Evolutionary conservation across 2,329 filamentous ascomycete species (phyloP), one percentile per base, ranked within the genome.

Genomic region (Aureobasidium sp.): DNA sequence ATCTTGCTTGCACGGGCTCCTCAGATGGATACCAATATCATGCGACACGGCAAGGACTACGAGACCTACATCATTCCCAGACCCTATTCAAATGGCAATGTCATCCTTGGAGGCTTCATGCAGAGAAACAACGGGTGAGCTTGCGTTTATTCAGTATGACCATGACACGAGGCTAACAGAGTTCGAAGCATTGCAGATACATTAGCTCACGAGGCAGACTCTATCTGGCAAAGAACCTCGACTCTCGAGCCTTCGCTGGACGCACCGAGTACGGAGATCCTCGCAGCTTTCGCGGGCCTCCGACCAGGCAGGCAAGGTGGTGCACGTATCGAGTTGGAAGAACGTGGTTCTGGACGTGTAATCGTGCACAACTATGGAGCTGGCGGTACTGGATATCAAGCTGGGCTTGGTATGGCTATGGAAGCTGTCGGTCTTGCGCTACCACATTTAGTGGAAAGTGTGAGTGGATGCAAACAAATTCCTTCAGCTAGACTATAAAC

Each of bases 51-150:
- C 13, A 42, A 33, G 15, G 54, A 58, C 6, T 58, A 58, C 8
- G 54, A 58, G n/a, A 58, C 54, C 5, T 58, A 58, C 38, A 58
- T 58, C 9, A 58, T 58, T 18, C 54, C 54, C 2, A n/a, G 54
- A 31, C 54, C 54, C 20, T 58, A 13, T n/a, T 58, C 54, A 18
- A 58, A 58, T 10, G 54, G 54, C 13, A 58, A 58, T 13, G 54
- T 58, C 36, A 58, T 58, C 23, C 54, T 58, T 20, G 25, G 54
- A 29, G 54, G 38, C 5, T 58, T 29, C 18, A 58, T 58, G 54
- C 54, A 58, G n/a, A 58, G 31, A 23, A 31, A 43, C 38, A 58
- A 58, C 18, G 29, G 54, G 54, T 58, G 38, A 43, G 54, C 18
- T 11, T 23, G 36, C 9, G 1, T 2, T 20, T 5, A 13, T 11